Conservation (phyloP, 495 filamentous ascomycete species). For the Pseudotulostoma volvatum region DNA sequence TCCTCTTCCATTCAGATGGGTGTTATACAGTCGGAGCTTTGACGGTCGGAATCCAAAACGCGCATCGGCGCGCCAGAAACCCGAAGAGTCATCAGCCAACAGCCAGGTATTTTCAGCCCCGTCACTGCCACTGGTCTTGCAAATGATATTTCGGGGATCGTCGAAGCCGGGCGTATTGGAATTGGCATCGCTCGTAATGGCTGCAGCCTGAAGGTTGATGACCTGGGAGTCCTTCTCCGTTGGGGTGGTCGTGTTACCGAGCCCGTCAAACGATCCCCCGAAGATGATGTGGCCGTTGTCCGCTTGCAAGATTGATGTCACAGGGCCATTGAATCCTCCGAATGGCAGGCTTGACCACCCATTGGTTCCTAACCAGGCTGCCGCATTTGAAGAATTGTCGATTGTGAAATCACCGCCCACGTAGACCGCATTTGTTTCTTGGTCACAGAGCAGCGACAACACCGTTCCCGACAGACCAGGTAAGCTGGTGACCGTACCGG, state of each 20-base stretch:
- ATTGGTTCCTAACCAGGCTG: slow-evolving; percentile 53
- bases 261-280: slow-evolving; percentile 75
- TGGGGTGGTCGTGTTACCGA: slow-evolving; percentile 57
- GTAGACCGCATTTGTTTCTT: slow-evolving; percentile 68
- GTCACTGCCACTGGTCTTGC: slow-evolving; percentile 48
- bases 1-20: slow-evolving; percentile 67
- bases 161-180: slow-evolving; percentile 46
- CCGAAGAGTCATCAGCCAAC: slow-evolving; percentile 59
- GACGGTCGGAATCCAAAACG: slow-evolving; percentile 68
- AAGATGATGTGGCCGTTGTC: slow-evolving; percentile 75
- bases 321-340: slow-evolving; percentile 85
- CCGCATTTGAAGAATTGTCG: slow-evolving; percentile 71
- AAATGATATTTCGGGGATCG: slow-evolving; percentile 73
- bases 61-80: slow-evolving; percentile 74
- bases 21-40: slow-evolving; percentile 81
- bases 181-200: slow-evolving; percentile 47
- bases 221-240: slow-evolving; percentile 51
- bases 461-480: slow-evolving; percentile 69
- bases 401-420: slow-evolving; percentile 75
- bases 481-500: slow-evolving; percentile 49
- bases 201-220: slow-evolving; percentile 67
- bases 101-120: slow-evolving; percentile 69
- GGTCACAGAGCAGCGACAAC: slow-evolving; percentile 66
- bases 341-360: slow-evolving; percentile 80
- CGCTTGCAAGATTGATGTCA: slow-evolving; percentile 67